phyloP scores from a whole-genome alignment of 768 basidiomycete species.

The Tulasnella sp. region DNA sequence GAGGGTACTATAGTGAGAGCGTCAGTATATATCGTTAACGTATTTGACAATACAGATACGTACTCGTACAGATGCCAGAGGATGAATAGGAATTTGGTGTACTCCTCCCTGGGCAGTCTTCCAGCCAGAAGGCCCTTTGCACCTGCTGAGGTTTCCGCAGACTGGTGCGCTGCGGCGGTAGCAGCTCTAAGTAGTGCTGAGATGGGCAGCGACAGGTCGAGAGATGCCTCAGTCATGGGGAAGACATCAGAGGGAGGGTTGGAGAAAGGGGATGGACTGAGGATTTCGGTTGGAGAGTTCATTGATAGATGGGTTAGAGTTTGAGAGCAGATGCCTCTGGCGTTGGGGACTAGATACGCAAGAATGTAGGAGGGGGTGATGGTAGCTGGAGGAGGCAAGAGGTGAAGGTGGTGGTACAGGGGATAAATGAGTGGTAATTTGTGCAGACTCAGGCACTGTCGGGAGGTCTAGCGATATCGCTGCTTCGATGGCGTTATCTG shows the following conservation, averaged over 20 bases:
- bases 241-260: background rate
- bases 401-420: background rate
- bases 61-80: constrained; percentile 73
- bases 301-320: background rate
- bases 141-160: constrained; percentile 44
- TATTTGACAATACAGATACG: constrained; percentile 20
- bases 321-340: background rate
- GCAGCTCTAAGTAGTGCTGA: constrained; percentile 31
- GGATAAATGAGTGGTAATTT: background rate
- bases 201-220: constrained; percentile 24
- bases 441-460: background rate
- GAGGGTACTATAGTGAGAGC: constrained; percentile 33
- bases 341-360: background rate
- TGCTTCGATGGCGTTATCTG: background rate
- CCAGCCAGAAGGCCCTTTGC: constrained; percentile 49
- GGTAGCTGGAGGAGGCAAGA: background rate
- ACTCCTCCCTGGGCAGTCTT: constrained; percentile 48
- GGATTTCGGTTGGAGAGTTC: background rate
- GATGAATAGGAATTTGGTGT: constrained; percentile 60
- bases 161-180: constrained; percentile 42
- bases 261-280: background rate
- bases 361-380: background rate
- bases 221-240: background rate
- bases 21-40: background rate
- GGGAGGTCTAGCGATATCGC: background rate